These are phyloP conservation scores for Rhizophora mangle DNA, from an alignment of 345 rosid genomes.

Conservation along the genomic window DNA sequence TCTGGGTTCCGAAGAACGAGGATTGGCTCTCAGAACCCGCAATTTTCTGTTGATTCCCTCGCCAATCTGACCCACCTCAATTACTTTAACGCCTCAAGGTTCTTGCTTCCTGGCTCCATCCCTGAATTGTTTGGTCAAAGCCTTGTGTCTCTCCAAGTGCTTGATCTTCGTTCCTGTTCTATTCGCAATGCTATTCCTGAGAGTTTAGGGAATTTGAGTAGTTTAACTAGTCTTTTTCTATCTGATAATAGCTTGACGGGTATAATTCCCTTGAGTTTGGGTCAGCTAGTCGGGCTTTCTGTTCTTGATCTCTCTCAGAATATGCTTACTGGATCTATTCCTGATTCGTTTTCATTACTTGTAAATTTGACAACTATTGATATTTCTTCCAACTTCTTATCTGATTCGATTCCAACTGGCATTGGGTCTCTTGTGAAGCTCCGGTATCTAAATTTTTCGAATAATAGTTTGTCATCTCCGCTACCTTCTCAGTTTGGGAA, in stretches of 20 bases:
- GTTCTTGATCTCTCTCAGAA: conserved; percentile 70
- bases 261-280: conserved; percentile 59
- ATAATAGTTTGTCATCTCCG: conserved; percentile 59
- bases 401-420: conserved; percentile 58
- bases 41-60: conserved; percentile 68
- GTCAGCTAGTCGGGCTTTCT: conserved; percentile 46
- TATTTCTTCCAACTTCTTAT: conserved; percentile 66
- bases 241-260: conserved; percentile 58
- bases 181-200: conserved; percentile 59
- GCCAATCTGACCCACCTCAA: conserved; percentile 56
- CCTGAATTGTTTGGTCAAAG: conserved; percentile 76
- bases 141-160: conserved; percentile 51
- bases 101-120: conserved; percentile 67
- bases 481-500: conserved; percentile 72
- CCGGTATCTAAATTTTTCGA: conserved; percentile 60
- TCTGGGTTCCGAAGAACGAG: conserved; percentile 89
- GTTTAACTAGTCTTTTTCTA: conserved; percentile 52
- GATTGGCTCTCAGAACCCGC: conserved; percentile 68
- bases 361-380: conserved; percentile 57
- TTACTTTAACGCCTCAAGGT: conserved; percentile 75
- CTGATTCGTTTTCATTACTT: conserved; percentile 56
- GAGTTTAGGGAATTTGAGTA: conserved; percentile 68
- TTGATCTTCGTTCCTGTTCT: conserved; percentile 85
- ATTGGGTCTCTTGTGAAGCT: conserved; percentile 59
- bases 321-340: conserved; percentile 61